A percentile compares a stretch with the other conserved stretches of the same genome.
phyloP scores from a whole-genome alignment of 148 eudicot genomes.

The Vaccinium corymbosum region DNA sequence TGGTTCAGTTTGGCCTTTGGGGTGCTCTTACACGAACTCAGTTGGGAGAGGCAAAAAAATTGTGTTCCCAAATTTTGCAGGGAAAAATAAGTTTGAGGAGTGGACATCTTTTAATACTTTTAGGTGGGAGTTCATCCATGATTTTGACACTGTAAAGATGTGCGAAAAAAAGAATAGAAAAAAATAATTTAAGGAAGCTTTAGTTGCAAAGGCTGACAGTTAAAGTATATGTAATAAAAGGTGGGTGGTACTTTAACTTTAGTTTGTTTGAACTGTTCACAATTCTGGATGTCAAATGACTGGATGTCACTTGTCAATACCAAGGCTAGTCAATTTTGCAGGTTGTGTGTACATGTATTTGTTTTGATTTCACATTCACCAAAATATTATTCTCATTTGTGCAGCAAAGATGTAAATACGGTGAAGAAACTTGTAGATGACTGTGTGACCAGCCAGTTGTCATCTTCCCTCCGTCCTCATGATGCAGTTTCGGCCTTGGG shows the following conservation, averaged over 20 bases:
- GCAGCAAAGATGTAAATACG: conserved; percentile 85
- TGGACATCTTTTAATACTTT: neutral
- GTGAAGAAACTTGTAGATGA: conserved; percentile 81
- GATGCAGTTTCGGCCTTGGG: conserved; percentile 99
- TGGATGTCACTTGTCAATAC: neutral
- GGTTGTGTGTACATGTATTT: neutral
- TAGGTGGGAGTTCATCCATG: neutral
- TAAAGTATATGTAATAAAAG: neutral
- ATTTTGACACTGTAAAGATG: neutral
- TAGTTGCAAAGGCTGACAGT: neutral
- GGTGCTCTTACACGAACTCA: neutral
- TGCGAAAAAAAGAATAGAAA: neutral
- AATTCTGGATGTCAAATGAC: neutral
- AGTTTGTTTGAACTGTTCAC: neutral
- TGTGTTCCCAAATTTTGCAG: neutral
- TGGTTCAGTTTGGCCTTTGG: neutral
- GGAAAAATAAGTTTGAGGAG: neutral
- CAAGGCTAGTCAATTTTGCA: neutral
- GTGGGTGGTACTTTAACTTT: conserved; percentile 4
- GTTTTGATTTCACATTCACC: neutral
- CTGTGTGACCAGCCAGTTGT: conserved; percentile 54
- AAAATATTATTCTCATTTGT: conserved; percentile 8
- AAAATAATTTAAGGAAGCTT: neutral
- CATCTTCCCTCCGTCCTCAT: conserved; percentile 86
- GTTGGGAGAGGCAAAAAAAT: neutral